Base-by-base conservation (phyloP, 2,329 filamentous ascomycete genomes). In the Phialophora macrospora region DNA sequence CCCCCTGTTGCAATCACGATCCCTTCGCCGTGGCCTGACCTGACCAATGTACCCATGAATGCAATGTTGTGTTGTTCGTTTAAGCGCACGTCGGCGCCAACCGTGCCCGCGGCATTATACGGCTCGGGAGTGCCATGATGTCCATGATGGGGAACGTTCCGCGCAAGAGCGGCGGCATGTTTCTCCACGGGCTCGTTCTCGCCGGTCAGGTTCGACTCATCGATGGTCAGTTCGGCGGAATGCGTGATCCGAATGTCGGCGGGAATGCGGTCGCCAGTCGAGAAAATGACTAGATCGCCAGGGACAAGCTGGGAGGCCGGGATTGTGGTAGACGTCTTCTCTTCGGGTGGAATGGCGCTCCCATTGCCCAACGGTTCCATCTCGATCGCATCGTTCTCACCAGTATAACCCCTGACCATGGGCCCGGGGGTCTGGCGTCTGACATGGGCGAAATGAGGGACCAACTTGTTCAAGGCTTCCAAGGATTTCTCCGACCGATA, bases 401-500 rank as follows among this genome's bases (percentile, higher is more conserved):
- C 64, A 5, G 63, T 63, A 0, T 72, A 64, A 26, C 49, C 65
- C 32, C 64, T 55, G 24, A 48, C 30, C 46, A 24, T 41, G 26
- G 24, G 52, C 17, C 63, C 41, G 14, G 61, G 48, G 20, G 58
- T 67, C 22, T 51, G 61, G 20, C 96, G 89, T 66, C 99, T 92
- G n/a, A 98, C 83, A 79, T 99, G 93, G 32, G 96, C 95, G 76
- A 93, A 92, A 76, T 98, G 96, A 30, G 95, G 96, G 0, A 99
- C 94, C 28, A 99, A 82, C 73, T 95, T 92, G 75, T 91, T 97
- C 72, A 99, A 82, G 22, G 95, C 95, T 78, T 99, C 95, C 71
- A 99, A 88, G 2, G 94, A 98, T 79, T 99, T 96, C 77, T 99
- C 95, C 7, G 95, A 98, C 65, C 95, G 86, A 77, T 99, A 99